Conservation (phyloP, 352 stramenopile species). For the Aphanomyces invadans region DNA sequence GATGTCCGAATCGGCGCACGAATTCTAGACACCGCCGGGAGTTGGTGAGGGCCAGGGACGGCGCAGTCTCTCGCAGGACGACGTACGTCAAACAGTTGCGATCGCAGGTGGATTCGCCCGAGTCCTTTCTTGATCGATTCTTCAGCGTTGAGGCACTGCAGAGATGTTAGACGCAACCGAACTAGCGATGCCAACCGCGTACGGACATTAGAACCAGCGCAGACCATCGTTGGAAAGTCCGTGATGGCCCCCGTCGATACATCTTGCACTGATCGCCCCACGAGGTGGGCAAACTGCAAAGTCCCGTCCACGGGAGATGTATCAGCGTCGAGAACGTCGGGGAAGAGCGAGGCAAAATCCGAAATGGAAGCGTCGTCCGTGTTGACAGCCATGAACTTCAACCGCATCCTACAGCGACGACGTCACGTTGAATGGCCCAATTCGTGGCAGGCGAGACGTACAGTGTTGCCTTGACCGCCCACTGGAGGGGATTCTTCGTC, state of each 20-base stretch:
- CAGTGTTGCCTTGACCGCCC: conserved; percentile 19
- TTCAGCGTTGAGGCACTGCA: not conserved
- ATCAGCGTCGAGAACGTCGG: not conserved
- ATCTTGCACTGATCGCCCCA: not conserved
- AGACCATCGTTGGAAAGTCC: not conserved
- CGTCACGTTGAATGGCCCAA: not conserved
- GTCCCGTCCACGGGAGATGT: not conserved
- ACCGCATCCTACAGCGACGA: conserved; percentile 4
- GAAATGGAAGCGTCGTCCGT: conserved; percentile 5
- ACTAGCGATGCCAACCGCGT: not conserved
- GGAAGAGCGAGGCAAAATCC: conserved; percentile 10
- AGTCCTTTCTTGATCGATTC: not conserved
- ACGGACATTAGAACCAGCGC: not conserved
- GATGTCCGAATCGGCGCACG: not conserved
- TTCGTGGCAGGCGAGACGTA: not conserved
- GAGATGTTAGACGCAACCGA: too few relatives aligned
- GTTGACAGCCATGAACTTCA: conserved; percentile 21
- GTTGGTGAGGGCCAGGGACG: not conserved
- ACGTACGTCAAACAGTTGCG: conserved; percentile 12
- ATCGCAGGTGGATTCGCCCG: not conserved
- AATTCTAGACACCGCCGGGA: not conserved
- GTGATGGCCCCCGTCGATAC: not conserved
- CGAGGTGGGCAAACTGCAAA: not conserved
- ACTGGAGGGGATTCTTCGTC: conserved; percentile 10
- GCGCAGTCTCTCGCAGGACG: not conserved